Evolutionary conservation across 768 basidiomycete species (phyloP).

Genomic region (Epithele typhae): DNA sequence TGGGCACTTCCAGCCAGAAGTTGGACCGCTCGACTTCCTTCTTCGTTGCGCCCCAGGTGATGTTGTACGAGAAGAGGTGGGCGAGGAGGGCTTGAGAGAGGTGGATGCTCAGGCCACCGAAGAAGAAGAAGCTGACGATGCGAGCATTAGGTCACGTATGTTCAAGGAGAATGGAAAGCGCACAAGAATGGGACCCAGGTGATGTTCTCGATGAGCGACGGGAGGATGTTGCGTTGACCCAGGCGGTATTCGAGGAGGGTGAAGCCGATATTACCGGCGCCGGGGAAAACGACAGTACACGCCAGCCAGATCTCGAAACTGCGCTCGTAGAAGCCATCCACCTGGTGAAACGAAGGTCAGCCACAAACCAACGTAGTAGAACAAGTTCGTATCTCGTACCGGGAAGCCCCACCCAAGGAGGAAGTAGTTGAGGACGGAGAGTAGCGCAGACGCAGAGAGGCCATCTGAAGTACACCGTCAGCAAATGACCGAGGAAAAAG

Average conservation of each 20-base stretch:
- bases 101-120: slow-evolving; percentile 51
- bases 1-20: slow-evolving; percentile 88
- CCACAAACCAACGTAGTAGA: no score
- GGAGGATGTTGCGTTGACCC: slow-evolving; percentile 48
- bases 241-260: slow-evolving; percentile 68
- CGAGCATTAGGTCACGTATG: no score
- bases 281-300: slow-evolving; percentile 66
- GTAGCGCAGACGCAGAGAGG: slow-evolving; percentile 50
- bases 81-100: slow-evolving; percentile 49
- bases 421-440: slow-evolving; percentile 69
- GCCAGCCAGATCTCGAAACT: slow-evolving; percentile 74
- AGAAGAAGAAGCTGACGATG: slow-evolving; percentile 42
- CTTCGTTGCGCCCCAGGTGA: slow-evolving; percentile 54
- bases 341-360: no score
- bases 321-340: slow-evolving; percentile 70
- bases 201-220: slow-evolving; percentile 52
- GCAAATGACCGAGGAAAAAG: neutral
- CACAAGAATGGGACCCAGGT: slow-evolving; percentile 77
- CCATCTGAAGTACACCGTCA: slow-evolving; percentile 35
- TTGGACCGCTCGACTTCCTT: slow-evolving; percentile 88
- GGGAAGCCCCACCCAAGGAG: slow-evolving; percentile 52
- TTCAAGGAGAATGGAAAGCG: slow-evolving; percentile 28
- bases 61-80: slow-evolving; percentile 56
- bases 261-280: slow-evolving; percentile 63
- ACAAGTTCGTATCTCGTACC: no score